Conservation (phyloP, 176 grass and related monocot genomes). For the Echinochloa phyllopogon region DNA sequence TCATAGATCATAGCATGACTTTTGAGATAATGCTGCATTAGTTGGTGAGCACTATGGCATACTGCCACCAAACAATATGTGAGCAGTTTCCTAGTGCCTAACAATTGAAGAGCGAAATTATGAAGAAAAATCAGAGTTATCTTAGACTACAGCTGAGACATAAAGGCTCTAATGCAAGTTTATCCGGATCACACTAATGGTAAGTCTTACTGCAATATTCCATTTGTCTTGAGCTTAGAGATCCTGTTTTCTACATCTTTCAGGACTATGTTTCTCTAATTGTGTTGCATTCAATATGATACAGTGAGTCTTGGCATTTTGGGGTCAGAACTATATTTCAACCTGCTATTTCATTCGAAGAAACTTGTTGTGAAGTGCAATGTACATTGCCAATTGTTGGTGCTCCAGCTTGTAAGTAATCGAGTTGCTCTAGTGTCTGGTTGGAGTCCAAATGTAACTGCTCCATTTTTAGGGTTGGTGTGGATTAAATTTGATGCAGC, state of each 20-base stretch:
- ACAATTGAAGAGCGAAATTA: slow-evolving; percentile 1
- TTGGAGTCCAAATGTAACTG: not conserved
- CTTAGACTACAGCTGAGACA: not conserved
- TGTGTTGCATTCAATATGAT: slow-evolving; percentile 32
- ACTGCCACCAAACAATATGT: not conserved
- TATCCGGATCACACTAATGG: slow-evolving; percentile 1
- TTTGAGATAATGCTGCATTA: not conserved
- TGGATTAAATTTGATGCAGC: not conserved
- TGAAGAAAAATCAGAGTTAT: not conserved
- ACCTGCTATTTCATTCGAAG: slow-evolving; percentile 2
- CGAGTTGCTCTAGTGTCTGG: not conserved
- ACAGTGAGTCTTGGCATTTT: slow-evolving; percentile 8
- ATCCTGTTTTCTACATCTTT: slow-evolving; percentile 32
- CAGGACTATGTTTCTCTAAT: slow-evolving; percentile 27
- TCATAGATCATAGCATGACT: slow-evolving; percentile 7
- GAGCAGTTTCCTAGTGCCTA: not conserved
- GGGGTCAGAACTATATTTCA: slow-evolving; percentile 5
- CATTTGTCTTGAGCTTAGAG: slow-evolving; percentile 18
- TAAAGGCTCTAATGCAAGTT: not conserved
- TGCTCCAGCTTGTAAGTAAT: not conserved
- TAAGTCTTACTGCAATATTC: slow-evolving; percentile 11
- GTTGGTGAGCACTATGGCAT: slow-evolving; percentile 13
- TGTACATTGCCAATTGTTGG: not conserved
- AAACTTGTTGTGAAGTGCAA: slow-evolving; percentile 17
- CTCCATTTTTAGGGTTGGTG: not conserved